Base-by-base conservation (phyloP, 2,329 filamentous ascomycete genomes). In the Celoporthe dispersa region DNA sequence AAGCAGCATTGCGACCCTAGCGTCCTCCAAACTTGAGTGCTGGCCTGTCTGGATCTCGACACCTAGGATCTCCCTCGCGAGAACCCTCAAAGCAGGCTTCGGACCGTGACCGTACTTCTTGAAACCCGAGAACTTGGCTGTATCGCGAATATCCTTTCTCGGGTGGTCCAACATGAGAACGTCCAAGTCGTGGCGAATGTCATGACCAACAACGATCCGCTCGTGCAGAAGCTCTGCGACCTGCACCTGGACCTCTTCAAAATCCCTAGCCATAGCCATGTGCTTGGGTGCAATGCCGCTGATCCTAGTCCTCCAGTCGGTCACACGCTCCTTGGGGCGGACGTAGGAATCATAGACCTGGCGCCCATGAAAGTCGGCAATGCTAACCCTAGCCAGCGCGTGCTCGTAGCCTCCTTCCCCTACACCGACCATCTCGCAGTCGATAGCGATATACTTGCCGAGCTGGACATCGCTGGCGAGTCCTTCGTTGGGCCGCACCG, bases 391-490 rank as follows among this genome's bases (percentile, higher is more conserved):
- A 1, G 96, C 96, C 60, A 99, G 87, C 0, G 90, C 90, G 48
- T 93, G 94, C 77, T 90, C 87, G 73, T 91, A 85, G 31, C 89
- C 87, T 65, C 89, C 89, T 0, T 88, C 87, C 0, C 92, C 92
- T 16, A 97, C 89, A 63, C 95, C 96, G 35, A 99, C 96, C 96
- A 99, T 99, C 82, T 99, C 96, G 80, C 96, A 99, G 83, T 99
- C 96, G 62, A 99, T 88, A 28, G 93, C 92, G 57, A 99, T 83
- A 79, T 97, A 99, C 85, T 96, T 97, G 66, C 95, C 96, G 28
- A 94, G 83, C 67, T 94, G 88, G 48, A 91, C 81, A 7, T 86
- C 88, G 33, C 83, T 79, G 1, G 87, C 86, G 3, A 89, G 82
- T 0, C 91, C 91, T 60, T 88, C 86, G 76, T 93, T 93, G 72